Evolutionary conservation across 2,329 filamentous ascomycete species (phyloP), one percentile per base, ranked within the genome.

Genomic region (Clonostachys rhizophaga): DNA sequence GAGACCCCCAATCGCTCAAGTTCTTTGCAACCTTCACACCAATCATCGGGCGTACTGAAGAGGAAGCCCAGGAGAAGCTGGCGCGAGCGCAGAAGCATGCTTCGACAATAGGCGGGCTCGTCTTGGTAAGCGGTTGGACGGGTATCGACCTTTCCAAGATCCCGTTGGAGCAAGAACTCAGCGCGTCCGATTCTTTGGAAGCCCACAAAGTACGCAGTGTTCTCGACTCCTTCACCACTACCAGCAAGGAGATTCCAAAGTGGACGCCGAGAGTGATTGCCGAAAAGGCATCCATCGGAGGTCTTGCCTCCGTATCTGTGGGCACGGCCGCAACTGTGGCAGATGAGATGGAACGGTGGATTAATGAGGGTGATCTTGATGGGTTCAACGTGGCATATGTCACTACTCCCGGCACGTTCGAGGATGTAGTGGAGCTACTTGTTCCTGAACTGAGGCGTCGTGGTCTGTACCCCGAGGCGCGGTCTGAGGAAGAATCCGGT

Each of bases 81-180:
- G 68, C 70, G 18, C 73, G 78, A 48, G 52, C 74, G 11, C 69
- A 73, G 54, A 74, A 72, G 51, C 72, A 83, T 53, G 78, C 74
- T 2, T 76, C 71, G 0, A 70, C 72, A 0, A 62, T 79, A 14
- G 79, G 77, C 0, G 78, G 76, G 0, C 61, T 83, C 2, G 79
- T 79, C 0, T 63, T 81, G 1, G 76, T 81, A 50, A 74, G 71
- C 37, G 78, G 78, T 2, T 81, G 76, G 75, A 81, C 78, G 0
- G 80, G 80, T 0, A 81, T 84, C 48, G 79, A 84, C 54, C 66
- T 83, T 14, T 78, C 74, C 5, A 70, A 70, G 54, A 71, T 83
- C 40, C 76, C 78, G 0, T 56, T 83, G 0, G 81, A 84, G 50
- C 71, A 83, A 51, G 76, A 79, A 14, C 68, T 85, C 50, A 76